phyloP scores from a whole-genome alignment of 139 green algal species.

The Chlorella sp. region DNA sequence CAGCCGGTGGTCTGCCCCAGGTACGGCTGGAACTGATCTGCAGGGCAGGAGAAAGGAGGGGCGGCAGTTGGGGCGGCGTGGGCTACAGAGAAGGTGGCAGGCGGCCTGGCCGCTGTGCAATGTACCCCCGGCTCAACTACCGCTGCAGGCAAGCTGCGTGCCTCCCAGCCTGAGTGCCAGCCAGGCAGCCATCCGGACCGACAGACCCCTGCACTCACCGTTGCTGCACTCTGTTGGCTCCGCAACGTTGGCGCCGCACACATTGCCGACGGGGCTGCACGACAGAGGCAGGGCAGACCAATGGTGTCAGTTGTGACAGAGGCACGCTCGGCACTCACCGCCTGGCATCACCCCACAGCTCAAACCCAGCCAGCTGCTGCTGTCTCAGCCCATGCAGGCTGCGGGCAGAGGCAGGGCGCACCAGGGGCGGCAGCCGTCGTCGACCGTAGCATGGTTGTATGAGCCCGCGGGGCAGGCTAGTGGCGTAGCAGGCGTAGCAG shows the following conservation, averaged over 20 bases:
- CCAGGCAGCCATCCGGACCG: neutral
- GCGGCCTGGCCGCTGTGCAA: neutral
- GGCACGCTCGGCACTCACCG: too few species aligned
- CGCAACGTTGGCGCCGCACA: neutral
- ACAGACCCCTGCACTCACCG: neutral
- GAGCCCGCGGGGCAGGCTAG: slow-evolving; percentile 2
- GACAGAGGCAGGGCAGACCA: neutral
- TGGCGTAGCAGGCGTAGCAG: neutral
- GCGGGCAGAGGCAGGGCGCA: slow-evolving; percentile 2
- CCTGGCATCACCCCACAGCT: too few species aligned
- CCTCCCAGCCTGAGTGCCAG: too few species aligned
- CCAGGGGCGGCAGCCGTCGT: slow-evolving; percentile 28
- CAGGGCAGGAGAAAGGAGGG: neutral
- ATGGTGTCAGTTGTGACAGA: too few species aligned
- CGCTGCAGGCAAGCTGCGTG: too few species aligned
- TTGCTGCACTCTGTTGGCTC: neutral
- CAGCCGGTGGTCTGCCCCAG: slow-evolving; percentile 1
- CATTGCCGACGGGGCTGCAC: slow-evolving; percentile 2
- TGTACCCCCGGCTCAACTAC: too few species aligned
- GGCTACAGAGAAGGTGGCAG: too few species aligned
- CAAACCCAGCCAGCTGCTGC: too few species aligned
- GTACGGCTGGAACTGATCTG: slow-evolving; percentile 26
- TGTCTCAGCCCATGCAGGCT: neutral
- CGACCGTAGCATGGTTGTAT: neutral
- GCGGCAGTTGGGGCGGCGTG: neutral